A percentile compares a stretch with the other conserved stretches of the same genome.
phyloP scores from a whole-genome alignment of 495 filamentous ascomycete species.

The Aspergillus carlsbadensis region DNA sequence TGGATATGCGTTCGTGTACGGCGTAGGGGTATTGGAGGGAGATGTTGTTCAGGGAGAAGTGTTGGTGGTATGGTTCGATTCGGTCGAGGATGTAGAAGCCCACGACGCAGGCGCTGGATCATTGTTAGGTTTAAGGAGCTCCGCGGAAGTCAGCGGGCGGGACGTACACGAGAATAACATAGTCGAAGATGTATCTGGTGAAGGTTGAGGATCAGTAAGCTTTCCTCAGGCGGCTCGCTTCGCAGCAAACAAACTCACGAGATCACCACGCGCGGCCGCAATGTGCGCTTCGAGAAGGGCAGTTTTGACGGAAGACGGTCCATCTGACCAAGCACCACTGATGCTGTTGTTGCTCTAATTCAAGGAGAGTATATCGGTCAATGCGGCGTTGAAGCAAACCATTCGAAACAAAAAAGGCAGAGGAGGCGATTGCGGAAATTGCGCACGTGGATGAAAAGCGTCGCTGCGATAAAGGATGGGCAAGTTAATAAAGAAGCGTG shows the following conservation, averaged over 20 bases:
- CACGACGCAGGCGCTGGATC: slow-evolving; percentile 46
- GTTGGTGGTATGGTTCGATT: slow-evolving; percentile 58
- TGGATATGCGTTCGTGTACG: slow-evolving; percentile 68
- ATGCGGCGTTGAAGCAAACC: not conserved
- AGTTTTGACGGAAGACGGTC: slow-evolving; percentile 42
- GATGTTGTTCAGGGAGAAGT: slow-evolving; percentile 58
- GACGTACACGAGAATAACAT: slow-evolving; percentile 63
- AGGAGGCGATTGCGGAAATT: not conserved
- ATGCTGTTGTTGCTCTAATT: not conserved
- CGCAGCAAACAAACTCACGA: slow-evolving; percentile 39
- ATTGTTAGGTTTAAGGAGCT: slow-evolving; percentile 34
- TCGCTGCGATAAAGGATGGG: not conserved
- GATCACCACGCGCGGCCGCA: slow-evolving; percentile 51
- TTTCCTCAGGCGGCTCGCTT: not conserved
- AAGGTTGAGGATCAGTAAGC: slow-evolving; percentile 1
- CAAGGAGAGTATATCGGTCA: not conserved
- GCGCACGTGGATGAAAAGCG: slow-evolving; percentile 3
- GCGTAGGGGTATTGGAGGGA: slow-evolving; percentile 73
- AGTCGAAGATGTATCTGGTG: slow-evolving; percentile 64
- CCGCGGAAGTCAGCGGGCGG: slow-evolving; percentile 15
- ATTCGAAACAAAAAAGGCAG: not conserved
- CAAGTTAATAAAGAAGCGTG: not conserved
- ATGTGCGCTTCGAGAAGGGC: slow-evolving; percentile 52
- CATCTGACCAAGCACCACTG: slow-evolving; percentile 21
- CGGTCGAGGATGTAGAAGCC: slow-evolving; percentile 55